Evolutionary conservation across 768 basidiomycete genomes (phyloP), one percentile per base, ranked within the genome.

Genomic region (Rhodotorula toruloides): DNA sequence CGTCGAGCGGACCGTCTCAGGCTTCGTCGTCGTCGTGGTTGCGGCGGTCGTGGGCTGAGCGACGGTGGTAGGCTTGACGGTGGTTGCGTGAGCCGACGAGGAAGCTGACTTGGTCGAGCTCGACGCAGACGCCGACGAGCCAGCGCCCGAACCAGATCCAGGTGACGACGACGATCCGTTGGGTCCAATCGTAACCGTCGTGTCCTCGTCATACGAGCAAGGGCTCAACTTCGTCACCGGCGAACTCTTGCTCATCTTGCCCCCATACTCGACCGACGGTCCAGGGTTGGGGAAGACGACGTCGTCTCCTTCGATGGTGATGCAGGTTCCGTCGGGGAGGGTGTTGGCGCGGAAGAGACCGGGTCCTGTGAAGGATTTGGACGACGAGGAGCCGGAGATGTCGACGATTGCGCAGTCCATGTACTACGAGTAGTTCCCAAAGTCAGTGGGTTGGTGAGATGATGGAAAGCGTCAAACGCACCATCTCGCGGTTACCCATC

Each of bases 401-500:
- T 66, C 57, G 49, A 71, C 70, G 31, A 71, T 58, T 11, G 44
- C 56, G 56, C 58, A 59, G 58, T 59, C 50, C 46, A 37, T 37
- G 47, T 49, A 54, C 22, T 34, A 27, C 27, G 29, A 27, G 46
- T 29, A 48, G n/a, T 34, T 43, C 5, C n/a, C 46, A 3, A 29
- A 22, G 9, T 8, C 25, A 21, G 52, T 53, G 11, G 31, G 22
- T 36, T 5, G 10, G 37, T 1, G 27, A 14, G n/a, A 32, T 34
- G 40, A 34, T 25, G 29, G 22, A 25, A 37, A 29, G 37, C 4
- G 22, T 1, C 19, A 34, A 36, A 13, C 55, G 40, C 58, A 59
- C 53, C 53, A 39, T 39, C 29, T 77, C 76, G 48, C 77, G 68
- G 57, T 78, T 78, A 22, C 78, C 78, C 52, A 71, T 59, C 47